Conservation (phyloP, 2,329 filamentous ascomycete species). For the Sodiomyces alkalinus region DNA sequence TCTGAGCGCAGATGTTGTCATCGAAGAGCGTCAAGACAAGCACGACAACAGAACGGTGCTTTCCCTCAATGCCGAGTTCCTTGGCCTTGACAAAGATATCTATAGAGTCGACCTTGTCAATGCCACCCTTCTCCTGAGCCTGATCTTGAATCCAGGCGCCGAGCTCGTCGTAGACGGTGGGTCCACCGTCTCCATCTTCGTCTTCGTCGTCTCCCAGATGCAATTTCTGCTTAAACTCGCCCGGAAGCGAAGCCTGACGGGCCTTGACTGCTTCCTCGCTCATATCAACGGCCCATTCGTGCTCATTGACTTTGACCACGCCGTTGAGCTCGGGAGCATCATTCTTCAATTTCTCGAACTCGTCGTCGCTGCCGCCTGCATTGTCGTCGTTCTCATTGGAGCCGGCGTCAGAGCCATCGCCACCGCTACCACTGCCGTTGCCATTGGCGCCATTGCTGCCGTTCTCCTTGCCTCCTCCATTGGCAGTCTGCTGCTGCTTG, state of each 20-base stretch:
- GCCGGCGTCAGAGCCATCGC: constrained; percentile 33
- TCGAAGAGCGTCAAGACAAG: constrained; percentile 90
- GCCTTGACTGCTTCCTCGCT: constrained; percentile 91
- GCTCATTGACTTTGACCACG: constrained; percentile 55
- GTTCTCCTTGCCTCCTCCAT: constrained; percentile 39
- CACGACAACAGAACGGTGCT: constrained; percentile 86
- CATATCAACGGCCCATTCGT: constrained; percentile 93
- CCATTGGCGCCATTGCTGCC: constrained; percentile 41
- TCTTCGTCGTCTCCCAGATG: constrained; percentile 66
- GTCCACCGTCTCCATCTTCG: constrained; percentile 62
- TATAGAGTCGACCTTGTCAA: constrained; percentile 72
- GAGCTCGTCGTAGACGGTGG: constrained; percentile 74
- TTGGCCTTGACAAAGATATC: constrained; percentile 94
- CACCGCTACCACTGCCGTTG: constrained; percentile 47
- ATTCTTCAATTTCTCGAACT: constrained; percentile 70
- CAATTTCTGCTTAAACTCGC: constrained; percentile 85
- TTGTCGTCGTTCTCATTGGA: constrained; percentile 34
- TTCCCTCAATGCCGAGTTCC: constrained; percentile 84
- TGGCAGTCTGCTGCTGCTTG: constrained; percentile 51
- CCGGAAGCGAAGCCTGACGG: constrained; percentile 83
- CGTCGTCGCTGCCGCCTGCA: constrained; percentile 76
- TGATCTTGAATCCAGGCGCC: constrained; percentile 81
- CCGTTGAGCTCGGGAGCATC: constrained; percentile 30
- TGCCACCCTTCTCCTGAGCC: constrained; percentile 53
- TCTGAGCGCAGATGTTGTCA: constrained; percentile 76